Evolutionary conservation across 2,329 filamentous ascomycete genomes (phyloP).

Genomic region (Paracoccidioides brasiliensis): DNA sequence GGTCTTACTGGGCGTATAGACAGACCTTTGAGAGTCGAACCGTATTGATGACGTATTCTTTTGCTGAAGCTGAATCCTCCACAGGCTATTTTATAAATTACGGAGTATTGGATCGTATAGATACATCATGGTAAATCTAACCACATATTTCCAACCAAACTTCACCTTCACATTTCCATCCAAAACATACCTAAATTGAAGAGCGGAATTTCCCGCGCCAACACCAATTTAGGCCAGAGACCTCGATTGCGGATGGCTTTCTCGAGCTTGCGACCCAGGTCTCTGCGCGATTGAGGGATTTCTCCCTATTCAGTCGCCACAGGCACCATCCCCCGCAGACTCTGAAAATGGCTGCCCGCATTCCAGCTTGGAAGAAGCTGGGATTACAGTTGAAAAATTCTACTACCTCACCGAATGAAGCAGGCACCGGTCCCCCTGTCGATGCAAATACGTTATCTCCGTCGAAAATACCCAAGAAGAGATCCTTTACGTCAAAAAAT

Average conservation of each 20-base stretch:
- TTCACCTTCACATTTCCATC: not conserved
- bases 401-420: conserved; percentile 13
- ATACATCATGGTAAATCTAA: not conserved
- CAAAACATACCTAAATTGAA: not conserved
- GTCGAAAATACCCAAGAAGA: conserved; percentile 6
- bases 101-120: not conserved
- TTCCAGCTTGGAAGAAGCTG: conserved; percentile 49
- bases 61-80: not conserved
- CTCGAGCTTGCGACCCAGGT: not conserved
- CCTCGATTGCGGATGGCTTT: not conserved
- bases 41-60: not conserved
- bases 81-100: not conserved
- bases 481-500: conserved; percentile 3
- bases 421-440: not conserved
- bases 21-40: too few species aligned
- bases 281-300: not conserved
- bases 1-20: too few species aligned
- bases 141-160: not conserved
- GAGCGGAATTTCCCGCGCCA: not conserved
- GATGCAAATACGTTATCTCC: not conserved
- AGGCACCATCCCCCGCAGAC: not conserved
- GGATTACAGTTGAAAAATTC: conserved; percentile 47
- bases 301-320: not conserved
- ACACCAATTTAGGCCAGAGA: not conserved
- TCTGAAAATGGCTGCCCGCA: conserved; percentile 6